Evolutionary conservation across 345 rosid species (phyloP).

Genomic region (Bruguiera parviflora): DNA sequence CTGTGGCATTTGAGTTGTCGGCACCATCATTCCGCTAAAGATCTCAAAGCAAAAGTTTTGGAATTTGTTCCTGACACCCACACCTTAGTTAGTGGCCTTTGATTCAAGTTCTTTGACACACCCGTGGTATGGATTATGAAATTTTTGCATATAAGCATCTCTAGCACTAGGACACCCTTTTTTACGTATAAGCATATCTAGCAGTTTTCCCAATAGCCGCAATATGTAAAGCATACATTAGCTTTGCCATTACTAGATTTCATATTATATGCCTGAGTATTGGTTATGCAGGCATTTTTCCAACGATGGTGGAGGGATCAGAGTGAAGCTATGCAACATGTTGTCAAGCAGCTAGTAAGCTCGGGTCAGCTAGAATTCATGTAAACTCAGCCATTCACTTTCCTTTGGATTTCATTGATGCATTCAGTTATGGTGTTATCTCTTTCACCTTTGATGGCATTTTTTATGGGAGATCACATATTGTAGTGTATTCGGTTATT

Average conservation of each 20-base stretch:
- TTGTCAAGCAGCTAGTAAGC: constrained; percentile 56
- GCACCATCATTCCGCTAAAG: not conserved
- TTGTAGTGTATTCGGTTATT: too few relatives aligned
- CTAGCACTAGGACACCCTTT: not conserved
- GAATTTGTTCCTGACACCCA: not conserved
- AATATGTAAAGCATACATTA: not conserved
- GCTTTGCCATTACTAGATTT: not conserved
- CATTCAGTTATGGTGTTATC: not conserved
- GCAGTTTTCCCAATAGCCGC: not conserved
- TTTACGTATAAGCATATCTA: too few relatives aligned
- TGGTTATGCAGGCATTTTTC: constrained; percentile 75
- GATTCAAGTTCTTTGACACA: not conserved
- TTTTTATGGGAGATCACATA: not conserved
- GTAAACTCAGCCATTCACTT: constrained; percentile 36
- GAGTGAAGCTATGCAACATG: constrained; percentile 52
- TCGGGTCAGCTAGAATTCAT: constrained; percentile 90
- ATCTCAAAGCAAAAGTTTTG: not conserved
- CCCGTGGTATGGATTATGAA: not conserved
- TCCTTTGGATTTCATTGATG: not conserved
- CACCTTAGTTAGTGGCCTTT: too few relatives aligned
- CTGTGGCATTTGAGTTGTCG: constrained; percentile 1
- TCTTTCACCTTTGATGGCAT: not conserved
- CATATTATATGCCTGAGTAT: not conserved
- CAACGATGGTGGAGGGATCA: constrained; percentile 96
- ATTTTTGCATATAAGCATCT: not conserved